Percentiles rank a stretch among this genome's conserved stretches.
These are phyloP conservation scores for Xerocomus amazonicus DNA, from an alignment of 1,284 basidiomycete genomes.

Conservation along the genomic window DNA sequence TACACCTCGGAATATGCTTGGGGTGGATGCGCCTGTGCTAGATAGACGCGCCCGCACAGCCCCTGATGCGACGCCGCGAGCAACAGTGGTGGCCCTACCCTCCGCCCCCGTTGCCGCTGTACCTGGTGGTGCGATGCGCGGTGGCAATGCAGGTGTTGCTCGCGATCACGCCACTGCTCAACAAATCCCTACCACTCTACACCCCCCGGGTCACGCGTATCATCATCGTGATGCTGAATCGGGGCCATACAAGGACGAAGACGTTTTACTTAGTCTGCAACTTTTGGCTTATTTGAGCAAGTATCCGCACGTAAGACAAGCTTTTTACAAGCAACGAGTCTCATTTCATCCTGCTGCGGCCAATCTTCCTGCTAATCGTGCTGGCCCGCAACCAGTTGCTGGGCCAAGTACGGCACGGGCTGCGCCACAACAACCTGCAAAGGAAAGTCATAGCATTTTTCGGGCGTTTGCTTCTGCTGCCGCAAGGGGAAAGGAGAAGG, in stretches of 20 bases:
- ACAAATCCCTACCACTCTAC: constrained; percentile 22
- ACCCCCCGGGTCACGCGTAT: constrained; percentile 22
- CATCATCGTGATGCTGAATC: constrained; percentile 36
- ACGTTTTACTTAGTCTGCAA: constrained; percentile 88
- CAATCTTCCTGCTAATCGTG: constrained; percentile 28
- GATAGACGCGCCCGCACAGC: constrained; percentile 30
- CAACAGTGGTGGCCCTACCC: constrained; percentile 36
- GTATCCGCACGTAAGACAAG: constrained; percentile 96
- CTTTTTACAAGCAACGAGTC: constrained; percentile 83
- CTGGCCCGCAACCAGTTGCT: constrained; percentile 16
- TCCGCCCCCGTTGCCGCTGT: constrained; percentile 12
- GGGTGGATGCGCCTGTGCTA: constrained; percentile 26
- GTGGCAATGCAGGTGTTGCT: constrained; percentile 7
- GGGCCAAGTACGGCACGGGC: constrained; percentile 24
- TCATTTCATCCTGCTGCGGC: constrained; percentile 71
- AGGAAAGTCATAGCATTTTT: constrained; percentile 37
- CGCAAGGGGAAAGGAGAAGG: constrained; percentile 43
- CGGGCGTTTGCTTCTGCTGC: constrained; percentile 37
- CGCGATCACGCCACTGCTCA: constrained; percentile 19
- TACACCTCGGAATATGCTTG: constrained; percentile 25
- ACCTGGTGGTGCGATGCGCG: constrained; percentile 15
- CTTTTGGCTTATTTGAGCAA: constrained; percentile 96
- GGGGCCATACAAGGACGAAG: constrained; percentile 88
- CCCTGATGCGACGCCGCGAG: constrained; percentile 42
- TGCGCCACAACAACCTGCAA: constrained; percentile 12